phyloP scores from a whole-genome alignment of 2,329 filamentous ascomycete genomes.

The Ascochyta clinopodiicola region DNA sequence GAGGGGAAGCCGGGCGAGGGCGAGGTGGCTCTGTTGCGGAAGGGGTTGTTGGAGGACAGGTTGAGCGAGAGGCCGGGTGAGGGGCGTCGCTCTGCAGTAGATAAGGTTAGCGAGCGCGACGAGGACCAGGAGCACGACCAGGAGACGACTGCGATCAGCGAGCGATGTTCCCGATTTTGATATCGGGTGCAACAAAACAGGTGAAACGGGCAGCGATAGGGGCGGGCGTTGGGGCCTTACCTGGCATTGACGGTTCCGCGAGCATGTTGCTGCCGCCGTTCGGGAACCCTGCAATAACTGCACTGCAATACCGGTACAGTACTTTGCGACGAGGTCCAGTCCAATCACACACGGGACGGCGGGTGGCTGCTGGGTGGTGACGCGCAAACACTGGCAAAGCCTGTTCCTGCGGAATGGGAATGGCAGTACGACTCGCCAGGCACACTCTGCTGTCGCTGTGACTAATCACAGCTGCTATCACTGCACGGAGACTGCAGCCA shows the following conservation, averaged over 20 bases:
- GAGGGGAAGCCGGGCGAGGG: slow-evolving; percentile 61
- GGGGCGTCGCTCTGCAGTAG: slow-evolving; percentile 52
- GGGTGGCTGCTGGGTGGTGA: slow-evolving; percentile 31
- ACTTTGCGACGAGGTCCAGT: slow-evolving; percentile 40
- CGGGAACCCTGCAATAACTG: slow-evolving; percentile 38
- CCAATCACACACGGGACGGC: slow-evolving; percentile 31
- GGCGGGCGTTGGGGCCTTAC: slow-evolving; percentile 42
- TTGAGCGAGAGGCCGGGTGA: slow-evolving; percentile 67
- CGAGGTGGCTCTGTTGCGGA: slow-evolving; percentile 74
- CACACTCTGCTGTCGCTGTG: slow-evolving; percentile 6
- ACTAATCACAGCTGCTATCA: background rate
- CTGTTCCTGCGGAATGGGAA: slow-evolving; percentile 21
- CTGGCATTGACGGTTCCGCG: slow-evolving; percentile 52
- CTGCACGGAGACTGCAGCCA: background rate
- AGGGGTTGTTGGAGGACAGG: slow-evolving; percentile 79
- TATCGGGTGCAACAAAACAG: slow-evolving; percentile 29
- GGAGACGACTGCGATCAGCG: slow-evolving; percentile 30
- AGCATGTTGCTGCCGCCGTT: slow-evolving; percentile 49
- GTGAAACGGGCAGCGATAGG: slow-evolving; percentile 47
- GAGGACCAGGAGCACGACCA: background rate
- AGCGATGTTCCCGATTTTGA: slow-evolving; percentile 25
- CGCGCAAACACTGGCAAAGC: slow-evolving; percentile 25
- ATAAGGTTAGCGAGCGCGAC: slow-evolving; percentile 13
- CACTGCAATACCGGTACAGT: too few species aligned
- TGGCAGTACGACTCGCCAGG: slow-evolving; percentile 6